Base-by-base conservation (phyloP, 352 stramenopile species). In the Blastocystis sp. region DNA sequence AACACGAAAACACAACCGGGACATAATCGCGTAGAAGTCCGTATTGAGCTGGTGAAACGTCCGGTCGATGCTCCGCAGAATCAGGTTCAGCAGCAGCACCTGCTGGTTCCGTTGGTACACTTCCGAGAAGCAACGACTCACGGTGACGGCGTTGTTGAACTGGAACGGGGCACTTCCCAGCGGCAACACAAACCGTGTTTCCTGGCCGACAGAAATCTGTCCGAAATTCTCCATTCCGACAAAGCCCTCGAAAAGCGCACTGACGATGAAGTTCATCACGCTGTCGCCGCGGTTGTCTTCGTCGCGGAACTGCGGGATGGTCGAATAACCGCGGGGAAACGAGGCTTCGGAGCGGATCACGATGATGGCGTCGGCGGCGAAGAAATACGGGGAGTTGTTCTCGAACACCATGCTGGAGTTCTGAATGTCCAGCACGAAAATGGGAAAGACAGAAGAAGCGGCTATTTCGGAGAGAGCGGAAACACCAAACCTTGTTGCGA, bases 221-320 rank as follows among this genome's bases (percentile, higher is more conserved):
- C 35, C 41, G 51, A 85, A 85, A 33, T 85, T 63, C 60, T 85
- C 74, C 74, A 85, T 55, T 69, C 74, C 74, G 9, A 85, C 60
- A 12, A 85, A 39, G 16, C 50, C 74, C n/a, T 85, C 74, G 29
- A 85, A 85, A 0, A 85, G 33, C 31, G 74, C 55, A 29, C 74
- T 85, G 37, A 67, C 26, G 3, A 85, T 6, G 39, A 26, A 67
- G 37, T 85, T 85, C 16, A 39, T 24, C 24, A 59, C 66, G 51
- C 45, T 39, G 41, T 85, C 66, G 13, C 74, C 74, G 26, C 3
- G 19, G 26, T 29, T 67, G 33, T 62, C 19, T 33, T 19, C 55
- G 37, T 33, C 50, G 21, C 70, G 41, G 35, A 31, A 69, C 12
- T 66, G 33, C 10, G 74, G 74, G 13, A 70, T 55, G 10, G 55